These are phyloP conservation scores for Cryptococcus floricola DNA, from an alignment of 1,284 basidiomycete species.

Conservation along the genomic window DNA sequence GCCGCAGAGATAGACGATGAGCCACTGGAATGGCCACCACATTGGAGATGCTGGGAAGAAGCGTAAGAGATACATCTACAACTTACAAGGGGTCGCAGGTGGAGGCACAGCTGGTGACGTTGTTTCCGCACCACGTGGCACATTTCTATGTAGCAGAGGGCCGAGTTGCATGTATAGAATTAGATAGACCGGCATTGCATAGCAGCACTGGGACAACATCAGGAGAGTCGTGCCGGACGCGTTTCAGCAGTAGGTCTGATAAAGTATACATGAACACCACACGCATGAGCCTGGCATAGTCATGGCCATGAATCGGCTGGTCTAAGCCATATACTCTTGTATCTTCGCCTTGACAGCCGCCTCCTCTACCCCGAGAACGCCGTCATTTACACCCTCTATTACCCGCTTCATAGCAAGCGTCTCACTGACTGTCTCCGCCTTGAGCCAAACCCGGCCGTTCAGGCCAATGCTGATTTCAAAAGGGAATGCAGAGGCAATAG, in stretches of 20 bases:
- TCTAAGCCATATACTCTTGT: conserved; percentile 24
- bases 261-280: too few species aligned
- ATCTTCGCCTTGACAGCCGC: conserved; percentile 25
- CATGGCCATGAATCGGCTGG: too few species aligned
- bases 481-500: conserved; percentile 39
- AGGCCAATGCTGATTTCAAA: conserved; percentile 53
- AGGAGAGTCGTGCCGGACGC: too few species aligned
- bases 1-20: conserved; percentile 68
- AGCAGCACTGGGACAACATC: too few species aligned
- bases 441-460: conserved; percentile 54
- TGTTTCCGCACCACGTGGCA: too few species aligned
- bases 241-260: too few species aligned
- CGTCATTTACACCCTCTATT: conserved; percentile 39
- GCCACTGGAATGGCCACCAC: conserved; percentile 34
- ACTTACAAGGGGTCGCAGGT: not conserved
- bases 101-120: conserved; percentile 1
- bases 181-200: too few species aligned
- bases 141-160: too few species aligned
- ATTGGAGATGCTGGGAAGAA: conserved; percentile 7
- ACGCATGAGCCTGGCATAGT: too few species aligned
- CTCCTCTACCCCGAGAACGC: conserved; percentile 30
- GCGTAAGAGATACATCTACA: not conserved
- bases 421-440: conserved; percentile 42
- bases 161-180: too few species aligned
- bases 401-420: conserved; percentile 47